Conservation (phyloP, 2,329 filamentous ascomycete species). For the Colletotrichum brevisporum region DNA sequence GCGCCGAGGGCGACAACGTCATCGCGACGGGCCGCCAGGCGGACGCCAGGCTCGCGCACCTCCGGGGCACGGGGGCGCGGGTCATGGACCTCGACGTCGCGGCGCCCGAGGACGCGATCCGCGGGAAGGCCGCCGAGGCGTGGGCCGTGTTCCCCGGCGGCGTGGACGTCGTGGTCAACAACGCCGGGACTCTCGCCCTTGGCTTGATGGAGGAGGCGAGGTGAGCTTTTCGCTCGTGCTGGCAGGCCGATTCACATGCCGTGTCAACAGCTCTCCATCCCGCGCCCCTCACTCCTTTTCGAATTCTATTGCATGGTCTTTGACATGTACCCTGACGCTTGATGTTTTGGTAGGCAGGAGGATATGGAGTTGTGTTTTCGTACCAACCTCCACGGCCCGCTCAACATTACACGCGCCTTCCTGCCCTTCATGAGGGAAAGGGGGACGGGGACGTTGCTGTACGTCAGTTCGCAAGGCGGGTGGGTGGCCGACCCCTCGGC, state of each 20-base stretch:
- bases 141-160: conserved; percentile 40
- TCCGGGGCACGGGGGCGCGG: conserved; percentile 40
- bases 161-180: conserved; percentile 56
- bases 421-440: conserved; percentile 50
- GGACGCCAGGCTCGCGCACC: conserved; percentile 50
- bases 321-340: too few species aligned
- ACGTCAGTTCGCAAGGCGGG: conserved; percentile 52
- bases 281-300: too few species aligned
- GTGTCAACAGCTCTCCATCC: too few species aligned
- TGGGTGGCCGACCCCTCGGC: conserved; percentile 51
- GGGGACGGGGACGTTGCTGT: conserved; percentile 50
- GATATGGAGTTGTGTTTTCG: conserved; percentile 41
- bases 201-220: conserved; percentile 10
- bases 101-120: not conserved
- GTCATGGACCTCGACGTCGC: conserved; percentile 25
- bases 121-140: not conserved
- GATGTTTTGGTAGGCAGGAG: not conserved
- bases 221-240: not conserved
- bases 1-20: conserved; percentile 55
- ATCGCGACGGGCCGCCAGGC: conserved; percentile 58
- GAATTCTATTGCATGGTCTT: too few species aligned
- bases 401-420: conserved; percentile 53
- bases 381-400: conserved; percentile 56
- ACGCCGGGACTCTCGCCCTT: conserved; percentile 50
- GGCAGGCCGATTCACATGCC: too few species aligned